A percentile compares a stretch with the other conserved stretches of the same genome.
Conservation (phyloP, 169 alveolate genomes). For the Perkinsus chesapeaki region DNA sequence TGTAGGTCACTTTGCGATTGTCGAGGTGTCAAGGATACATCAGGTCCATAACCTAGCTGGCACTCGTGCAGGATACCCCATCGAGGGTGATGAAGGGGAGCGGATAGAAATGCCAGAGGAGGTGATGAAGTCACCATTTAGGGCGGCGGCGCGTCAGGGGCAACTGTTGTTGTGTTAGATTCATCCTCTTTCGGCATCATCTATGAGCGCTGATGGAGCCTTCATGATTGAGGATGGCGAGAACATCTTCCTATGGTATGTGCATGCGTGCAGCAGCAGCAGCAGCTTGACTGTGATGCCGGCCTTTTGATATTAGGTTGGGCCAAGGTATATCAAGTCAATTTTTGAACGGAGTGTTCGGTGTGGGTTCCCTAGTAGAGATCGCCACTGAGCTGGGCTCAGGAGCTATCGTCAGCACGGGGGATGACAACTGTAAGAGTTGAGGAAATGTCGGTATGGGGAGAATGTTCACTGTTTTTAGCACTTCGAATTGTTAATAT, state of each 20-base stretch:
- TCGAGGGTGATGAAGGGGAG: not conserved
- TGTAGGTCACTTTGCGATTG: not conserved
- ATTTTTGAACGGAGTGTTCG: not conserved
- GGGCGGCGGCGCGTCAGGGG: too few species aligned
- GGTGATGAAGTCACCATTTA: too few species aligned
- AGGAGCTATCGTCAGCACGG: not conserved
- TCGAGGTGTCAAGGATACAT: not conserved
- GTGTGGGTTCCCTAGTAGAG: not conserved
- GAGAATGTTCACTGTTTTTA: not conserved
- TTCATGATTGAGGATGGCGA: conserved; percentile 71
- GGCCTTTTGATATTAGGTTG: not conserved
- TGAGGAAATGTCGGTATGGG: not conserved
- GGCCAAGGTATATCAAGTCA: not conserved
- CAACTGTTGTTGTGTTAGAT: not conserved
- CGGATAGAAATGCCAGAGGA: not conserved
- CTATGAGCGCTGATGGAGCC: conserved; percentile 42
- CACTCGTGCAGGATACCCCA: not conserved
- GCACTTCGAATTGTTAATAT: not conserved
- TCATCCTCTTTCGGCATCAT: not conserved
- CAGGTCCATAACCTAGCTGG: not conserved
- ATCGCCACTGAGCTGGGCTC: not conserved
- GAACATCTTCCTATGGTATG: conserved; percentile 54
- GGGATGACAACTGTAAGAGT: not conserved
- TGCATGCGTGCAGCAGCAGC: not conserved
- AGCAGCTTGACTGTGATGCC: not conserved